These are phyloP conservation scores for Boletales sp. DNA, from an alignment of 768 basidiomycete genomes.

Conservation along the genomic window DNA sequence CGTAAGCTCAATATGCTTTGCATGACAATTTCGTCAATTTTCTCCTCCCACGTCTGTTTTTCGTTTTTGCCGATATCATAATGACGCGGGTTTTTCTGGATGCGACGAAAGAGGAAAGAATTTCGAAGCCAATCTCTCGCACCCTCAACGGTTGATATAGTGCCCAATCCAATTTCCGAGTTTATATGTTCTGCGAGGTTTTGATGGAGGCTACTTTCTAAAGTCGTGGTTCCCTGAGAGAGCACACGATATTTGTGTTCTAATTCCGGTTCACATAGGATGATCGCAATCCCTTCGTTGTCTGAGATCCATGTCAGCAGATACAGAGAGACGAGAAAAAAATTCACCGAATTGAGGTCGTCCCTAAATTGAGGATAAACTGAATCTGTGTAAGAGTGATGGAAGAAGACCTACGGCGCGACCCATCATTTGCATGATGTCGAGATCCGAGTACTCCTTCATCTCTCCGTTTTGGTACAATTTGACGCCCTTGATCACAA, in stretches of 20 bases:
- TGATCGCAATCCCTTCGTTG: slow-evolving; percentile 78
- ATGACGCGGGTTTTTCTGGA: slow-evolving; percentile 76
- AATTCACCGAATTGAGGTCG: slow-evolving; percentile 82
- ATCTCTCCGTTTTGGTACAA: slow-evolving; percentile 66
- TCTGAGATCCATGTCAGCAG: slow-evolving; percentile 41
- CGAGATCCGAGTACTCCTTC: slow-evolving; percentile 86
- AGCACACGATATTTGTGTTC: slow-evolving; percentile 71
- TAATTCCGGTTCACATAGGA: slow-evolving; percentile 73
- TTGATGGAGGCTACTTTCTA: slow-evolving; percentile 83
- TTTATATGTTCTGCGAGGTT: slow-evolving; percentile 91
- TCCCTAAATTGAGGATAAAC: slow-evolving; percentile 44
- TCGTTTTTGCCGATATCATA: slow-evolving; percentile 63
- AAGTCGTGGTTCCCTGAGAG: slow-evolving; percentile 64
- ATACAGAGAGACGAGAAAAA: neutral
- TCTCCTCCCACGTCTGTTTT: slow-evolving; percentile 63
- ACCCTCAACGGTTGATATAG: slow-evolving; percentile 63
- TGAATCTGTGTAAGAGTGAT: neutral
- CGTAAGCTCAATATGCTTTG: slow-evolving; percentile 60
- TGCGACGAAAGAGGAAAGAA: slow-evolving; percentile 84
- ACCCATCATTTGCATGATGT: slow-evolving; percentile 95
- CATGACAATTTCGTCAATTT: slow-evolving; percentile 70
- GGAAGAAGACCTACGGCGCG: slow-evolving; percentile 59
- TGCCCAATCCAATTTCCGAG: slow-evolving; percentile 85
- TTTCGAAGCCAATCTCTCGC: slow-evolving; percentile 82
- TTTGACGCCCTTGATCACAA: slow-evolving; percentile 89